Evolutionary conservation across 2,329 filamentous ascomycete species (phyloP), one percentile per base, ranked within the genome.

Genomic region (Fusarium nodosum): DNA sequence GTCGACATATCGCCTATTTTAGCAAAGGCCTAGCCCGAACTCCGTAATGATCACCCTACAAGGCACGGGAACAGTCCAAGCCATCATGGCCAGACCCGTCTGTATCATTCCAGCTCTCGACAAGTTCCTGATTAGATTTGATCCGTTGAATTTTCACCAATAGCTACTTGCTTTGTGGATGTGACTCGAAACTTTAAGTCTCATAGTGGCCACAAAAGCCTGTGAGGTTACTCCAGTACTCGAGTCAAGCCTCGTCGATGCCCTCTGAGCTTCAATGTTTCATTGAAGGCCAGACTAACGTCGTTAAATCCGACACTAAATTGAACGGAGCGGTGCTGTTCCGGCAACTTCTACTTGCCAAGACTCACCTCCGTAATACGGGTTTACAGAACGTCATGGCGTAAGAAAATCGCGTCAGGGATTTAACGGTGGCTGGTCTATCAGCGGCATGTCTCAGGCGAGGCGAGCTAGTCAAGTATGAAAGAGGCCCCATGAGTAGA

Each of bases 181-280:
- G 8, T 36, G 8, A 9, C 33, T 18, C 2, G 18, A 18, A 36
- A 18, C 33, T 2, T 18, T 18, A 4, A 5, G 8, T 5, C 10
- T 16, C 18, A 9, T 10, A 5, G 33, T 39, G 36, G n/a, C 36
- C 3, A 39, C 11, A 13, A 38, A 6, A 20, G 4, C 7, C 11
- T 39, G n/a, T 2, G 4, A 13, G 0, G 3, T 13, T 7, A 20
- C n/a, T 12, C 12, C 1, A 2, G 2, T 11, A 8, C 20, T 39
- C 5, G 4, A 39, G 11, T 20, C 36, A 4, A 39, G 7, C 36
- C n/a, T 20, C 9, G 16, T 36, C n/a, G 16, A 7, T 1, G 10
- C 36, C n/a, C 2, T 39, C 6, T 8, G 22, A 12, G 2, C n/a
- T 39, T 15, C 3, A 11, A 22, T 12, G 12, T 39, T 20, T 22